Conservation (phyloP, 768 basidiomycete genomes). For the Aureoboletus auriporus region DNA sequence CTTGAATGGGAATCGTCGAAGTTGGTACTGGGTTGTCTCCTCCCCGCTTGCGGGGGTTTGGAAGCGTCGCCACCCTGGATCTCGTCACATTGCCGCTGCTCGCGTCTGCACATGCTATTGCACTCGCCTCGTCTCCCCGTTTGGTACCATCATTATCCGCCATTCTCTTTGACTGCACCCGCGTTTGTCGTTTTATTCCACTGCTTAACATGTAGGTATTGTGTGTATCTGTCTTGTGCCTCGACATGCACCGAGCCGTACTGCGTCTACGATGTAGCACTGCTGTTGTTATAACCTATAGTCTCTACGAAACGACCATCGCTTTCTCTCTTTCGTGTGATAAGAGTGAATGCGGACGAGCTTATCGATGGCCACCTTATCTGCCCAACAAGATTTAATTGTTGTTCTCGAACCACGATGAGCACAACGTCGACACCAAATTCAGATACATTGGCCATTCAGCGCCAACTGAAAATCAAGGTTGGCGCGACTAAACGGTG, state of each 20-base stretch:
- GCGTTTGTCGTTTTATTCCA: slow-evolving; percentile 23
- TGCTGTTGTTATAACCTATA: slow-evolving; percentile 24
- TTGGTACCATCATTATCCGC: slow-evolving; percentile 19
- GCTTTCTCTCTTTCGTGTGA: slow-evolving; percentile 4
- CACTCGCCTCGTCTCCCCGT: slow-evolving; percentile 16
- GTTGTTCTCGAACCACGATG: slow-evolving; percentile 10
- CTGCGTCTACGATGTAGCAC: slow-evolving; percentile 32
- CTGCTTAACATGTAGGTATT: slow-evolving; percentile 28
- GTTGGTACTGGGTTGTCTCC: slow-evolving; percentile 7
- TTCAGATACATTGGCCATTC: slow-evolving; percentile 34
- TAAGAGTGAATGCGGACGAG: background rate
- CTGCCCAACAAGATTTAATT: background rate
- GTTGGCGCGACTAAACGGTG: slow-evolving; percentile 63
- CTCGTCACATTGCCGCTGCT: background rate
- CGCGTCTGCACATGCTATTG: slow-evolving; percentile 11
- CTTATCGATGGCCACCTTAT: slow-evolving; percentile 5
- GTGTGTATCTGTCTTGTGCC: slow-evolving; percentile 25
- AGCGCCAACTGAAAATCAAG: slow-evolving; percentile 77
- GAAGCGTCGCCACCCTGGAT: slow-evolving; percentile 7
- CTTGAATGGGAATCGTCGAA: slow-evolving; percentile 9
- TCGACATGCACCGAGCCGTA: slow-evolving; percentile 27
- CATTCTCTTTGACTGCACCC: slow-evolving; percentile 22
- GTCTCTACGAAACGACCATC: slow-evolving; percentile 20
- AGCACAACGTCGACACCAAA: slow-evolving; percentile 15
- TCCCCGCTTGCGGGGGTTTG: slow-evolving; percentile 26